Base-by-base conservation (phyloP, 495 filamentous ascomycete species). In the Pseudomonodictys pantanalensis region DNA sequence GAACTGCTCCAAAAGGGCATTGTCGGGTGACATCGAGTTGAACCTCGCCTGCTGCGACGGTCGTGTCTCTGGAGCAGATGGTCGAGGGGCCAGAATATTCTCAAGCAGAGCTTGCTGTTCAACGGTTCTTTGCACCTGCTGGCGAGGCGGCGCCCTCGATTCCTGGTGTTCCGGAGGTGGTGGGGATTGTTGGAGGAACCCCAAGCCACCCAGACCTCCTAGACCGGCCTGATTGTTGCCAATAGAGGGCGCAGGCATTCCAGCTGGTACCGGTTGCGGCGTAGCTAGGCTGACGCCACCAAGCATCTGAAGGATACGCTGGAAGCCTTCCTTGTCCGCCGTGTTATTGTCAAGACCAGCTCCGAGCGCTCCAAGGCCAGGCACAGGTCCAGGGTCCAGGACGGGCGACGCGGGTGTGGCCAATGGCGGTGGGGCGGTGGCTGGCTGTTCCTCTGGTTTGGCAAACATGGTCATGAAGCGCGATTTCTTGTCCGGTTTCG, bases 251-350 rank as follows among this genome's bases (percentile, higher is more conserved):
- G 29, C 54, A 47, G 41, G 11, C 1, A 11, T 17, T 22, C 29
- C 23, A 2, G 24, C 46, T 15, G 35, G 42, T n/a, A 18, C n/a
- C 17, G 35, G 23, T 12, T 35, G 49, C 11, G 45, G 24, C 15
- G 24, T 45, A 10, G 47, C 41, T 20, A 74, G 75, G 39, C 72
- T 78, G 6, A 68, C 69, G 17, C 79, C 79, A 52, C 77, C 82
- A 33, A 98, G 82, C 80, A 97, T 95, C 58, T 88, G 82, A 29
- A 98, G 74, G 38, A 98, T 86, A 43, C 86, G 83, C 58, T 92
- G 86, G 70, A 98, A 98, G 0, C 89, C 93, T 75, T 89, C 85
- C 72, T 90, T 92, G 59, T 98, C 92, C 22, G 88, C 86, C 56
- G 79, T 79, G 30, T 79, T 79, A 9, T 77, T 74, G n/a, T 80